These are phyloP conservation scores for Yarrowia sp. DNA, from an alignment of 805 yeast species.

Conservation along the genomic window DNA sequence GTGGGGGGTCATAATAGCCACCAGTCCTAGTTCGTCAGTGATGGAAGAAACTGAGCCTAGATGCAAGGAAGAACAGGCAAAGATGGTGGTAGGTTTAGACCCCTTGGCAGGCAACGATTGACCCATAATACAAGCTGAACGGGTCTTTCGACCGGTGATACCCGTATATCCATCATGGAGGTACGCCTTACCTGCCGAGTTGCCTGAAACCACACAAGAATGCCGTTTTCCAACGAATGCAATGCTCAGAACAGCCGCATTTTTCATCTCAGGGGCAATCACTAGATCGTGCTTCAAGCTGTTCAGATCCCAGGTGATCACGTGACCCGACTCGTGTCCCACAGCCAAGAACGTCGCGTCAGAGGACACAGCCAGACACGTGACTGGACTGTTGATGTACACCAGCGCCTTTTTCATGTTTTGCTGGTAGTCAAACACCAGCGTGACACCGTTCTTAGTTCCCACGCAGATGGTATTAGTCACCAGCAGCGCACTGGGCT, in stretches of 20 bases:
- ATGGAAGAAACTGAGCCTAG: slow-evolving; percentile 62
- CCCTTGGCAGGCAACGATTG: slow-evolving; percentile 39
- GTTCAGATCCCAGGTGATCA: slow-evolving; percentile 71
- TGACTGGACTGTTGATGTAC: slow-evolving; percentile 57
- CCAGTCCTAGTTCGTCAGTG: slow-evolving; percentile 64
- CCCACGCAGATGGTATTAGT: slow-evolving; percentile 59
- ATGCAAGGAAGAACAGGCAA: slow-evolving; percentile 62
- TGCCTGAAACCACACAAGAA: slow-evolving; percentile 64
- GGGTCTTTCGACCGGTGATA: slow-evolving; percentile 57
- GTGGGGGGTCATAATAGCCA: slow-evolving; percentile 64
- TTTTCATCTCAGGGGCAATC: slow-evolving; percentile 48
- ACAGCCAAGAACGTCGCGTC: slow-evolving; percentile 76
- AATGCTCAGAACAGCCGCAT: slow-evolving; percentile 49
- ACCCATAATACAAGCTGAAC: slow-evolving; percentile 57
- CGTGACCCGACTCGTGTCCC: slow-evolving; percentile 70
- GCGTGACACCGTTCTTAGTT: slow-evolving; percentile 68
- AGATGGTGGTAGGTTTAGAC: slow-evolving; percentile 47
- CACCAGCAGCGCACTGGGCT: slow-evolving; percentile 55
- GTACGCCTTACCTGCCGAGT: slow-evolving; percentile 63
- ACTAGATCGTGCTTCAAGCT: slow-evolving; percentile 26
- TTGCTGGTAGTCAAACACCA: slow-evolving; percentile 76
- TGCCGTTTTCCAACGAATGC: slow-evolving; percentile 60
- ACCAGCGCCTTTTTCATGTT: slow-evolving; percentile 56
- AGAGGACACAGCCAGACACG: slow-evolving; percentile 63
- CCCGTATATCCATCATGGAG: slow-evolving; percentile 68